These are phyloP conservation scores for Aspergillus hancockii DNA, from an alignment of 495 filamentous ascomycete species.

Conservation along the genomic window DNA sequence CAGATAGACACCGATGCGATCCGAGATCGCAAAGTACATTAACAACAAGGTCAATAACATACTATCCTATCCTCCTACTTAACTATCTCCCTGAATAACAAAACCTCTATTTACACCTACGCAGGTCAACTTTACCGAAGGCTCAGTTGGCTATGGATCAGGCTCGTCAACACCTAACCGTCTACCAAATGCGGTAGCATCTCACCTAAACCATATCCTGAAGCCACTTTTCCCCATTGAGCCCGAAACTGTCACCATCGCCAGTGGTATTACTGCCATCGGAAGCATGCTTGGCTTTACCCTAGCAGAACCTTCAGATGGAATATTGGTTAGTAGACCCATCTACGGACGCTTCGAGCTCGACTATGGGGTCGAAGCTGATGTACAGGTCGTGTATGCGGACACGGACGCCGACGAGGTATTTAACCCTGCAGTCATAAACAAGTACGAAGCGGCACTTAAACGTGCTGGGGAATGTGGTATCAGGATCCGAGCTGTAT, in stretches of 20 bases:
- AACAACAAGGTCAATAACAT: conserved; percentile 29
- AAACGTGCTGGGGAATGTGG: conserved; percentile 17
- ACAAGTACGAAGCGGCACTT: conserved; percentile 36
- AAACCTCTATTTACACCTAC: background rate
- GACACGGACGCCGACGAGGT: conserved; percentile 30
- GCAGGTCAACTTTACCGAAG: conserved; percentile 29
- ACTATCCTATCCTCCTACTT: background rate
- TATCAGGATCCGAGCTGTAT: conserved; percentile 24
- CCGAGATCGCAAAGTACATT: conserved; percentile 34
- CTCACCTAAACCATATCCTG: conserved; percentile 41
- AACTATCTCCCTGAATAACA: background rate
- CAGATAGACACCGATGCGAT: conserved; percentile 28
- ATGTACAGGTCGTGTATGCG: conserved; percentile 39
- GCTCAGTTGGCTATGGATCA: conserved; percentile 34
- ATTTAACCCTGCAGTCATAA: conserved; percentile 28
- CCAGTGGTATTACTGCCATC: conserved; percentile 37
- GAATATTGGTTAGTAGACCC: conserved; percentile 44
- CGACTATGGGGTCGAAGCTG: conserved; percentile 37
- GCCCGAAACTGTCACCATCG: conserved; percentile 34
- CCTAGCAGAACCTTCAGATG: conserved; percentile 46
- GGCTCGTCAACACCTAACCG: conserved; percentile 28
- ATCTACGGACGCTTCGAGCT: conserved; percentile 44
- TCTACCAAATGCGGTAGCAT: conserved; percentile 33
- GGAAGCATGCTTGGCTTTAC: conserved; percentile 42
- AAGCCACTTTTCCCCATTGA: conserved; percentile 32